Evolutionary conservation across 495 filamentous ascomycete genomes (phyloP), one percentile per base, ranked within the genome.

Genomic region (Hyaloscypha variabilis): DNA sequence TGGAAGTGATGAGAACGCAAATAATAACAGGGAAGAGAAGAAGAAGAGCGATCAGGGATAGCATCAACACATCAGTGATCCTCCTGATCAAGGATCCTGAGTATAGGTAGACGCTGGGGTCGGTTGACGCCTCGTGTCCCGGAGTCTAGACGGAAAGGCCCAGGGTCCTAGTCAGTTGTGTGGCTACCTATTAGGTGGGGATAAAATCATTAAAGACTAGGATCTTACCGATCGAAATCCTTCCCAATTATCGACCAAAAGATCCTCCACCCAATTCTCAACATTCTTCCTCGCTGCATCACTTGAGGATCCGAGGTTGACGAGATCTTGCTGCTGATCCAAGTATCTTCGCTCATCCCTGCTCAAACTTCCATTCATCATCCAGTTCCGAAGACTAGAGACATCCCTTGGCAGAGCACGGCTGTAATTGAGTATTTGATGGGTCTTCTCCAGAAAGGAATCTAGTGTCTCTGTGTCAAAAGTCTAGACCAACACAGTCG

Each of bases 21-120:
- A 78, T 71, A 25, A 74, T 62, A 31, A 76, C 66, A 3, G 76
- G 77, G 42, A 67, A 63, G 31, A 77, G 60, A 17, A 80, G 69
- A 14, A 78, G 64, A 53, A 74, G 24, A 8, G 69, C 69, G 30
- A 76, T 68, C 2, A 77, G 39, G 3, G 63, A 63, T 8, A 74
- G 28, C 30, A 77, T 55, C 23, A 77, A 13, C 0, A 57, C 60
- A 24, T 65, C 71, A n/a, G 75, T 67, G 5, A 67, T 66, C 10
- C 59, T 8, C 34, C 63, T 62, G 17, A 79, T 68, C 6, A 72
- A 36, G 6, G 66, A 51, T 24, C 67, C 73, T 8, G 68, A 71
- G 58, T 73, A 71, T 14, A 77, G 67, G 34, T 65, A 70, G 6
- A 77, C 67, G 26, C 72, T 60, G 5, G 67, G 56, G 62, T 75